Base-by-base conservation (phyloP, 169 alveolate genomes). In the Plasmodium fragile region DNA sequence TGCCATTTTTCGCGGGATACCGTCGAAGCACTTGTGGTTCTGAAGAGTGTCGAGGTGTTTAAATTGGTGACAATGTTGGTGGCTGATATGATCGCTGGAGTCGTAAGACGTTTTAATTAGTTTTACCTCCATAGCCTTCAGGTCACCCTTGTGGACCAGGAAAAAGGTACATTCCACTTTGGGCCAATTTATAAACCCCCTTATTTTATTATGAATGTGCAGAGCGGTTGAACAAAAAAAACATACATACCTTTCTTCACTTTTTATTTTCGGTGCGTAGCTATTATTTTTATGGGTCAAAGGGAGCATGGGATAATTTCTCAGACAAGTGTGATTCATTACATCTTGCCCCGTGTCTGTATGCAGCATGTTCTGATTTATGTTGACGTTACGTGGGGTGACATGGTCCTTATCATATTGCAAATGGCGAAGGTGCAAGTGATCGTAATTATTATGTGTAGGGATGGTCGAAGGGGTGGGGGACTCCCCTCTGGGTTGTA, bases 181-280 rank as follows among this genome's bases (percentile, higher is more conserved):
- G 28, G 93, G 93, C 93, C 93, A 85, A 32, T 85, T 85, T 85
- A 85, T 85, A 53, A 85, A 85, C 16, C 87, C 69, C 39, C 93
- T 55, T 69, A 85, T 80, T 53, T 85, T 85, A 75, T 85, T 85
- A 30, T 85, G 93, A 49, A 85, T 85, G 39, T 73, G 80, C 69
- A 75, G 43, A 22, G 85, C 55, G 45, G 85, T 73, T 32, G 78
- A 85, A 28, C 93, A 85, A 85, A 85, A 85, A 53, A 85, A 85
- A 18, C 93, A 85, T 2, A 75, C 69, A 49, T 85, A 75, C 65
- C 79, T 85, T 85, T 85, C 93, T 25, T 85, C 93, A 85, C 36
- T 36, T 75, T 85, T 85, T 49, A 85, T 85, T 85, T 85, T 85
- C 13, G 82, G 81, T 10, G 93, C 93, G 32, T 85, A 85, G 11